These are phyloP conservation scores for Naumovozyma baii DNA, from an alignment of 805 yeast genomes.

Conservation along the genomic window DNA sequence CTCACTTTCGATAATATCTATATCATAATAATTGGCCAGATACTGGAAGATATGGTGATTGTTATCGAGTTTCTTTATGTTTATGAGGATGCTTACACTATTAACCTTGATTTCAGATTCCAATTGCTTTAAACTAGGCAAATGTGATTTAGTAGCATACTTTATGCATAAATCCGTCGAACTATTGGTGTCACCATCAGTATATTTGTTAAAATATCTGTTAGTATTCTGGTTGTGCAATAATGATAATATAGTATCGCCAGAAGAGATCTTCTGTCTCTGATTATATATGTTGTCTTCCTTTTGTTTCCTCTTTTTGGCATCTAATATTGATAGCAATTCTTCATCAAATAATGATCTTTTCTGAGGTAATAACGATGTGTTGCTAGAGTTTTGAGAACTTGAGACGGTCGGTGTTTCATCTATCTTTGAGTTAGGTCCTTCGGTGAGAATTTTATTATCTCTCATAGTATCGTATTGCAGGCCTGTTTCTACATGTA, in stretches of 20 bases:
- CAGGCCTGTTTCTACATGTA: not conserved
- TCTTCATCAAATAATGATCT: constrained; percentile 20
- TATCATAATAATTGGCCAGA: constrained; percentile 1
- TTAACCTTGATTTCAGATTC: not conserved
- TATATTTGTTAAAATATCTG: no score
- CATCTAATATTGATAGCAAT: constrained; percentile 7
- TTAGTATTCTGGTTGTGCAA: not conserved
- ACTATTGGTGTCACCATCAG: no score
- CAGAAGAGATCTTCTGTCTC: not conserved
- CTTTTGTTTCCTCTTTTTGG: constrained; percentile 5
- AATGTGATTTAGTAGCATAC: not conserved
- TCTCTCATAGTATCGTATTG: no score
- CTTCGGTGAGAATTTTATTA: not conserved
- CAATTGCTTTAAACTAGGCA: not conserved
- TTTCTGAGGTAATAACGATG: constrained; percentile 15
- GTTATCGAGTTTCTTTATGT: constrained; percentile 7
- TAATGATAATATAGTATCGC: not conserved
- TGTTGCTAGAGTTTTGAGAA: constrained; percentile 1
- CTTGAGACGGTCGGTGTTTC: not conserved
- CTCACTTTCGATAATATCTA: constrained; percentile 10
- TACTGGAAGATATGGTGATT: constrained; percentile 8
- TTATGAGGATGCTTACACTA: constrained; percentile 5
- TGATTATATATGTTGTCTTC: not conserved
- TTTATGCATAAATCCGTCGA: no score
- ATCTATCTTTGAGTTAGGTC: not conserved